Evolutionary conservation across 1,284 basidiomycete genomes (phyloP).

Genomic region (Veloporphyrellus conicus): DNA sequence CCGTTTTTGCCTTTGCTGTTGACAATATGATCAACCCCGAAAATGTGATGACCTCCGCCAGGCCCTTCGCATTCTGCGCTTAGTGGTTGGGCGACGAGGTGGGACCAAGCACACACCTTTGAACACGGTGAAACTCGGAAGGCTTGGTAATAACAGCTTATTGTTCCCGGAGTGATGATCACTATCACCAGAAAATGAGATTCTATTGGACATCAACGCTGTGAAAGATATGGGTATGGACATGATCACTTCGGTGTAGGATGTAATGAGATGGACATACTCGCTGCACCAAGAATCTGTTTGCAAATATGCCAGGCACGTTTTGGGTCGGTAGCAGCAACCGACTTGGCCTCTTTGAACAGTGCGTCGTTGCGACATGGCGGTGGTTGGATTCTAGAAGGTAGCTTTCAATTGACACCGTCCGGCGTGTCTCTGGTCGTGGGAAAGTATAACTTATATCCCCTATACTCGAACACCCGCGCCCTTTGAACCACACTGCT

Average conservation of each 20-base stretch:
- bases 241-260: neutral
- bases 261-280: conserved; percentile 22
- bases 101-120: conserved; percentile 55
- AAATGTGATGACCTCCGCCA: conserved; percentile 83
- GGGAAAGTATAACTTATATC: no score
- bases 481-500: no score
- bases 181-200: conserved; percentile 33
- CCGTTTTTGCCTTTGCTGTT: conserved; percentile 97
- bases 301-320: conserved; percentile 68
- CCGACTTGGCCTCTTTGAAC: conserved; percentile 49
- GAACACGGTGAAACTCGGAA: conserved; percentile 84
- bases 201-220: conserved; percentile 27
- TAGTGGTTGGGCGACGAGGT: no score
- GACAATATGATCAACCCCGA: conserved; percentile 90
- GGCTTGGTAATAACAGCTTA: conserved; percentile 84
- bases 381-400: no score
- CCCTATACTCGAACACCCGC: no score
- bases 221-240: neutral
- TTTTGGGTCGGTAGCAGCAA: conserved; percentile 41
- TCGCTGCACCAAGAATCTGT: conserved; percentile 48
- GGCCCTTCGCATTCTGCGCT: conserved; percentile 77
- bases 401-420: no score
- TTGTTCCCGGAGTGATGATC: conserved; percentile 72
- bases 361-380: conserved; percentile 48
- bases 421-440: no score